Base-by-base conservation (phyloP, 176 grass and related monocot species). In the Eleusine indica region DNA sequence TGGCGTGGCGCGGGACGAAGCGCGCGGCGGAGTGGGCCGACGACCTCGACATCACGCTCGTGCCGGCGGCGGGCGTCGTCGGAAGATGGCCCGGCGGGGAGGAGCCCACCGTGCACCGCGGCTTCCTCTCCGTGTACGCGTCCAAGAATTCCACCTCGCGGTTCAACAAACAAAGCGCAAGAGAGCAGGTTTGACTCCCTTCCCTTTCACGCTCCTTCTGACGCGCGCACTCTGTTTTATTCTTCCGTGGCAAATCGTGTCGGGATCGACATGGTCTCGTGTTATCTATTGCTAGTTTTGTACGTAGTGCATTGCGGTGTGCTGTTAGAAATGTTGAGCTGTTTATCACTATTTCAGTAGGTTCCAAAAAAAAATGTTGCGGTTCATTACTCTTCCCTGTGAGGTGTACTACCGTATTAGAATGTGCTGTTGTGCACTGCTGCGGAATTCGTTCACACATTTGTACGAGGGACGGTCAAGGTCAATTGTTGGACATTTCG, bases 1-100 rank as follows among this genome's bases (percentile, higher is more conserved):
- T 98, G 67, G 89, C 88, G 13, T 95, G 96, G 96, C 85, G 96
- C 60, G 93, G 91, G 69, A 98, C 91, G 66, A 71, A 85, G 80
- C 72, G 88, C 28, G 39, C 67, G 43, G 71, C 83, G 64, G 96
- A 98, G 73, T 95, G 93, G 96, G 80, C 87, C 39, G 70, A 86
- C 4, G 85, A 95, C 66, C 78, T 98, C 30, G 96, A 98, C 82
- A 75, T 88, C 80, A 53, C 80, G 46, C 78, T 94, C 44, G 93
- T 89, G 66, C 79, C 93, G 37, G 93, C 93, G 70, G 47, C 83
- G 9, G 70, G 41, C 37, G n/a, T 95, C 79, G 43, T 95, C 69
- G 85, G 53, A 3, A 49, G 68, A 32, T 73, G 74, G 1, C 60
- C n/a, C 1, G 69, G 74, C 1, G 44, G 64, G 73, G 66, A 68